Base-by-base conservation (phyloP, 148 eudicot species). In the Diospyros kaki region DNA sequence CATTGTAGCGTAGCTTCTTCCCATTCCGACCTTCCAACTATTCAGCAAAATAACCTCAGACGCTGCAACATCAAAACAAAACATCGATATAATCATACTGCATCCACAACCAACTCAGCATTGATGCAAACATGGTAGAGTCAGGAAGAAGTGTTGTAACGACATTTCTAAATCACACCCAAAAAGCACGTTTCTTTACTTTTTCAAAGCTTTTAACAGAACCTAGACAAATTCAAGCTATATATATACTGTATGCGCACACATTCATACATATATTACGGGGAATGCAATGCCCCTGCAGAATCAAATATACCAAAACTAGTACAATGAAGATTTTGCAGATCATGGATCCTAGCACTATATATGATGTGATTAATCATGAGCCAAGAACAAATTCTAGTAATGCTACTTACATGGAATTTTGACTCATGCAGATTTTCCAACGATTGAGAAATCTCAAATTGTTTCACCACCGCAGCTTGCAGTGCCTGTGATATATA, bases 401-500 rank as follows among this genome's bases (percentile, higher is more conserved):
- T 52, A 5, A 65, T 60, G 46, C 9, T n/a, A 76, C 93, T 87
- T 87, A 91, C 96, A 28, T 76, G 88, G 75, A 67, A 83, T 70
- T 83, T 84, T 51, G 93, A 83, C 52, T 80, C 83, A 75, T 81
- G 81, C 79, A 87, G 73, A 71, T 78, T 82, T 58, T 89, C 89
- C 75, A 89, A 80, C 65, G 79, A 62, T 64, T 87, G 75, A 28
- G 87, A 38, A 71, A 89, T 89, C 85, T 91, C 88, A 10, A 78
- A 74, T 80, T 91, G 96, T 83, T 87, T 91, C 80, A 71, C 53
- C 76, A 89, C 84, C 11, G 93, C 83, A 73, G 88, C 78, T 75
- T 89, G 88, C 46, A 91, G 56, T 71, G 82, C 87, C 96, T 91
- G 79, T 58, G 54, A 66, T 4, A 81, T 14, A n/a, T n/a, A n/a